phyloP scores from a whole-genome alignment of 75 land plant species.

The Cupressus sempervirens region DNA sequence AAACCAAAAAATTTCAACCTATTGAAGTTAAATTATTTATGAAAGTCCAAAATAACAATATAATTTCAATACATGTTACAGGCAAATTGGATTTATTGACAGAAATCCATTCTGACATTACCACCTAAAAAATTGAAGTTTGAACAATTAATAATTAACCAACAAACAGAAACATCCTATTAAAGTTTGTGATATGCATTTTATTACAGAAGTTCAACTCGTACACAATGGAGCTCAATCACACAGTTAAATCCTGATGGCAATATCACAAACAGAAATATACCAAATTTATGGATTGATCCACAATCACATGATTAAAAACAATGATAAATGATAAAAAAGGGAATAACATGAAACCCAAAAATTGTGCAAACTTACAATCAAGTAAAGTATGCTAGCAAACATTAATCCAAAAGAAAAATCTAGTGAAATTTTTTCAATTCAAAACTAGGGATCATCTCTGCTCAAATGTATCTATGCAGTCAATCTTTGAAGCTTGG shows the following conservation, averaged over 20 bases:
- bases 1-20: neutral
- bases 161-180: neutral
- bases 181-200: too few species aligned
- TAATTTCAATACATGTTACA: too few species aligned
- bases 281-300: neutral
- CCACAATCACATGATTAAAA: too few species aligned
- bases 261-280: too few species aligned
- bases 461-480: neutral
- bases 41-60: neutral
- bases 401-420: neutral
- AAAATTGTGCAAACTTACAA: neutral
- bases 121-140: constrained; percentile 1
- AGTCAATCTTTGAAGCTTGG: neutral
- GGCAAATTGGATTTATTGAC: neutral
- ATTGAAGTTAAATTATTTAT: neutral
- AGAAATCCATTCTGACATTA: too few species aligned
- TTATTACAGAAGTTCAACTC: too few species aligned
- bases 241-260: too few species aligned
- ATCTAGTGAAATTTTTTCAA: neutral
- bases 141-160: too few species aligned
- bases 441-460: too few species aligned
- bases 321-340: too few species aligned
- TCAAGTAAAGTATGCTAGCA: neutral
- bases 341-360: neutral
- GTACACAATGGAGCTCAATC: too few species aligned